A percentile compares a stretch with the other conserved stretches of the same genome.
These are phyloP conservation scores for Cladorrhinum sp. DNA, from an alignment of 2,329 filamentous ascomycete genomes.

Conservation along the genomic window DNA sequence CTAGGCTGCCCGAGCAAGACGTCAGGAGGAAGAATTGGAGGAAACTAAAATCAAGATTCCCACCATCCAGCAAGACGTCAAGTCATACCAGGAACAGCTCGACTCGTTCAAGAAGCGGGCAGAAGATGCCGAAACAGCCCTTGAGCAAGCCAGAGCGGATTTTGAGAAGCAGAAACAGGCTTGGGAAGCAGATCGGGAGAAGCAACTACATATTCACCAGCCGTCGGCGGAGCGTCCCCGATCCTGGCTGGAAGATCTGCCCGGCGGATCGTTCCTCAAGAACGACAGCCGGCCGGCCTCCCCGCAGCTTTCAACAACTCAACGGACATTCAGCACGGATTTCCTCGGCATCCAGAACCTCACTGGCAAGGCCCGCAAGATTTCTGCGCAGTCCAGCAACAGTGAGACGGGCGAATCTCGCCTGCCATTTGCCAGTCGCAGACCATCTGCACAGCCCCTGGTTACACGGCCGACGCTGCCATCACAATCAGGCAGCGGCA, in stretches of 20 bases:
- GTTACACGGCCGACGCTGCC: slow-evolving; percentile 39
- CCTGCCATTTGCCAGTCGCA: slow-evolving; percentile 40
- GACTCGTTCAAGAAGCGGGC: slow-evolving; percentile 62
- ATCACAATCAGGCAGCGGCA: slow-evolving; percentile 29
- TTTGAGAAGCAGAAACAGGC: slow-evolving; percentile 47
- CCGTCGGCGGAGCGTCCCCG: slow-evolving; percentile 41
- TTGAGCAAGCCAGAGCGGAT: slow-evolving; percentile 53
- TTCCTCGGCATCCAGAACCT: slow-evolving; percentile 46
- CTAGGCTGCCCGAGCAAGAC: slow-evolving; percentile 62
- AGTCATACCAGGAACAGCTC: slow-evolving; percentile 56
- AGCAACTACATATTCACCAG: slow-evolving; percentile 30
- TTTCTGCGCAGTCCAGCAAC: slow-evolving; percentile 50
- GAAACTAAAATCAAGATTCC: slow-evolving; percentile 61
- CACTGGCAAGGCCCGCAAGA: slow-evolving; percentile 43
- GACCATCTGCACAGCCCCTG: slow-evolving; percentile 48
- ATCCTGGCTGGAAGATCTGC: slow-evolving; percentile 51
- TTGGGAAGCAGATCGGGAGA: slow-evolving; percentile 40
- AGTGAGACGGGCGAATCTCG: slow-evolving; percentile 38
- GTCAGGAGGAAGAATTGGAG: slow-evolving; percentile 80
- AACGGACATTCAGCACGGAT: slow-evolving; percentile 54
- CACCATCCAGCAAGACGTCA: slow-evolving; percentile 62
- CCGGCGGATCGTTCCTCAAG: slow-evolving; percentile 38
- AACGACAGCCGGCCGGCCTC: slow-evolving; percentile 53
- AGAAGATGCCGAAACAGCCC: slow-evolving; percentile 62
- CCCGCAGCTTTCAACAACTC: slow-evolving; percentile 47